Conservation (phyloP, 2,329 filamentous ascomycete genomes). For the Claviceps digitariae region DNA sequence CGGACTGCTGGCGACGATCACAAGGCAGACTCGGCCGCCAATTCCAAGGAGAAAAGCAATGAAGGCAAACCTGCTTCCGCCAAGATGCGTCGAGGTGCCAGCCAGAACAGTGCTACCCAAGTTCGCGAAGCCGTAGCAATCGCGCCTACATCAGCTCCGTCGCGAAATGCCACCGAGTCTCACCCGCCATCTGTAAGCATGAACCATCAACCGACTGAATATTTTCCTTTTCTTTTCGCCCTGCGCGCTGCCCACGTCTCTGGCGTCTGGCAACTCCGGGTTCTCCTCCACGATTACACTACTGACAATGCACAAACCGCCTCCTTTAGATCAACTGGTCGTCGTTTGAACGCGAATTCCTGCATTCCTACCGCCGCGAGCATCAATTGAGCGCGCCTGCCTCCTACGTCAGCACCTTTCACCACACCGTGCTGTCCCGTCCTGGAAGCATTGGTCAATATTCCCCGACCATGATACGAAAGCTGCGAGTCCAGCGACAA, state of each 20-base stretch:
- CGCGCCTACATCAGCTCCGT: conserved; percentile 21
- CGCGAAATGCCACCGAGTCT: conserved; percentile 16
- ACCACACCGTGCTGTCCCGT: conserved; percentile 46
- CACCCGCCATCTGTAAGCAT: conserved; percentile 21
- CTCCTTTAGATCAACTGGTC: conserved; percentile 47
- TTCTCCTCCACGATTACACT: too few relatives aligned
- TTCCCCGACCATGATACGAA: conserved; percentile 63
- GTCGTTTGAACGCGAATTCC: conserved; percentile 50
- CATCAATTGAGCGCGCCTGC: conserved; percentile 59
- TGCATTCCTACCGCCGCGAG: conserved; percentile 63
- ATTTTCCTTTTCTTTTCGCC: neutral
- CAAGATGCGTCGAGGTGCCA: conserved; percentile 43
- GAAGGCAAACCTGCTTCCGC: conserved; percentile 29
- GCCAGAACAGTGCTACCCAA: conserved; percentile 33
- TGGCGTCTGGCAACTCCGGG: too few relatives aligned
- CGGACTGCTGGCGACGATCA: conserved; percentile 30
- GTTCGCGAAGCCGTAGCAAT: conserved; percentile 18
- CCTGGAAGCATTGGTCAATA: conserved; percentile 52
- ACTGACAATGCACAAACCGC: conserved; percentile 5
- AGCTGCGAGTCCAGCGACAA: conserved; percentile 50
- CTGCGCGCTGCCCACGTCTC: neutral
- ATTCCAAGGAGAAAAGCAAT: conserved; percentile 30
- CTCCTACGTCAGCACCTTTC: conserved; percentile 52
- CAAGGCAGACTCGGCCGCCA: conserved; percentile 26
- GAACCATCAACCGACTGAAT: conserved; percentile 1